phyloP scores from a whole-genome alignment of 2,329 filamentous ascomycete species.

The Anisogramma anomala region DNA sequence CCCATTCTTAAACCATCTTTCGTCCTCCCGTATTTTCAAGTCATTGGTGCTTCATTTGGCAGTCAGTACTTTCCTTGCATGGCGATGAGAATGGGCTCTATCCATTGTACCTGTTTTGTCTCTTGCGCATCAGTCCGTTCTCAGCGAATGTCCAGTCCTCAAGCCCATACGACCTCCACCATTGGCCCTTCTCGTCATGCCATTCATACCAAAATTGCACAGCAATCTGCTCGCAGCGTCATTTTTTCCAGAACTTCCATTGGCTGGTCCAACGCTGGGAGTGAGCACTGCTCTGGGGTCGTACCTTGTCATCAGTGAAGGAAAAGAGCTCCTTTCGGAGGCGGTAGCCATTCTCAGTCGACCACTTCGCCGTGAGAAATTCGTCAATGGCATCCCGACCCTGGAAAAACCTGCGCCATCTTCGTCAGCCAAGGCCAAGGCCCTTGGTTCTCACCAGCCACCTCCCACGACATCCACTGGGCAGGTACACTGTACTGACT shows the following conservation, averaged over 20 bases:
- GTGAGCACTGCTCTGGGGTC: background rate
- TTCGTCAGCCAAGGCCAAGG: no score
- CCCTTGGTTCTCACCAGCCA: no score
- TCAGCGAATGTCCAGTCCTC: constrained; percentile 68
- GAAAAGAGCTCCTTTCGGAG: constrained; percentile 77
- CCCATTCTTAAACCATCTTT: constrained; percentile 59
- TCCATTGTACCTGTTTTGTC: constrained; percentile 46
- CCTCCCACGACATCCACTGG: no score
- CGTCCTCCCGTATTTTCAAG: constrained; percentile 46
- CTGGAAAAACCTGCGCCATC: no score
- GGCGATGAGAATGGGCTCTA: no score
- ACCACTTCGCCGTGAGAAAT: constrained; percentile 66
- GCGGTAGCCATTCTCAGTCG: constrained; percentile 56
- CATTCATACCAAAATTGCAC: constrained; percentile 91
- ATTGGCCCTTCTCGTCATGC: constrained; percentile 56
- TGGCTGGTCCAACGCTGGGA: no score
- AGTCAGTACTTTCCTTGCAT: no score
- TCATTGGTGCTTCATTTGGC: constrained; percentile 62
- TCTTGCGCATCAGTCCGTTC: constrained; percentile 60
- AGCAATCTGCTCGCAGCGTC: constrained; percentile 46
- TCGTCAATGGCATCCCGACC: constrained; percentile 56
- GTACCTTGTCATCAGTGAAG: constrained; percentile 54
- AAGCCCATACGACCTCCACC: constrained; percentile 80
- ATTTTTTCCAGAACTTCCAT: background rate
- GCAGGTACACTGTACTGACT: no score